Base-by-base conservation (phyloP, 148 eudicot genomes). In the Rhododendron ferrugineum region DNA sequence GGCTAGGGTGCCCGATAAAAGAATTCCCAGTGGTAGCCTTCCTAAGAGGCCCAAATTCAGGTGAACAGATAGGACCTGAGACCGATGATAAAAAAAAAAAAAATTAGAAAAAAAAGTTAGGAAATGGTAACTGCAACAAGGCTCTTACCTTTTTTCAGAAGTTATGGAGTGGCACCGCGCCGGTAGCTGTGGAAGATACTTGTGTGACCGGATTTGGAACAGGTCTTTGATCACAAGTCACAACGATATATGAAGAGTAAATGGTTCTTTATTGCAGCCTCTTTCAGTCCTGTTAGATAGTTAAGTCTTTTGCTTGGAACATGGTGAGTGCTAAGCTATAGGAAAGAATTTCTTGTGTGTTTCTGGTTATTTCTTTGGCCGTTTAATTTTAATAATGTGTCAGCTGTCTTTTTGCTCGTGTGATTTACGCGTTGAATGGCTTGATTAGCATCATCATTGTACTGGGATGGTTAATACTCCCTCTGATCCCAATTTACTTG, bases 31-130 rank as follows among this genome's bases (percentile, higher is more conserved):
- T 32, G 68, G 93, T 37, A 83, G 79, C 81, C 83, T 86, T 30
- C 83, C 90, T 5, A 94, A 94, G 91, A 90, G 93, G 28, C 84
- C 92, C 34, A 93, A 92, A 90, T 82, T 84, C 72, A 88, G 94
- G 89, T 94, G 84, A 79, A 78, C 81, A 77, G 28, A 20, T 46
- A 14, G 11, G 36, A 76, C 54, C 23, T 3, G 68, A 4, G 34
- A 26, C 42, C 1, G 20, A 54, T 54, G 54, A 40, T 5, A 5
- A 5, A 54, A 3, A 3, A 54, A 54, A 54, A 5, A 4, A 40
- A 5, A 40, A 0, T 15, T 0, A 54, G 0, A 3, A 54, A 54
- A 16, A 4, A 3, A 15, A 42, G 58, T 11, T 64, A n/a, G 30
- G 23, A 56, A 54, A 22, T 9, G 49, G 18, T 23, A 42, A 40